Evolutionary conservation across 2,329 filamentous ascomycete species (phyloP).

Genomic region (Ophiocordyceps australis): DNA sequence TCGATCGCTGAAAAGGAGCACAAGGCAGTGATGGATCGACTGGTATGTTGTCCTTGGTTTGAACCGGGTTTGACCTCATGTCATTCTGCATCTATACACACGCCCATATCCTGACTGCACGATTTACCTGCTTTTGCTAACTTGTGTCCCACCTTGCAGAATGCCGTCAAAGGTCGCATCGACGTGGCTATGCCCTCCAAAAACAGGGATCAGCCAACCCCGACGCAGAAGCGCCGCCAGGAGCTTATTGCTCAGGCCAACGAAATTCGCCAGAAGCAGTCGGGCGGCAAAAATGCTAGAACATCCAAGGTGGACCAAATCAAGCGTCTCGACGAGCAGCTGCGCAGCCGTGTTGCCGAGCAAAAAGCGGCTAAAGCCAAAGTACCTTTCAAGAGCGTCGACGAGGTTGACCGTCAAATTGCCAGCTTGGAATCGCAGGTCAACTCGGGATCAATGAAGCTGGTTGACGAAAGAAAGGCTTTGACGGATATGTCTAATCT

Average conservation of each 20-base stretch:
- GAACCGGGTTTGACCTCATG: too few species aligned
- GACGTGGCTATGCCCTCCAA: constrained; percentile 60
- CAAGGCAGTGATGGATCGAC: constrained; percentile 49
- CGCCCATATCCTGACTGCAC: too few species aligned
- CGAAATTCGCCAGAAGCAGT: constrained; percentile 75
- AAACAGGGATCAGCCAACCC: constrained; percentile 62
- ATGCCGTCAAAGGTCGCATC: constrained; percentile 73
- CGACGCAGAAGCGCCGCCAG: constrained; percentile 64
- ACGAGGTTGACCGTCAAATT: constrained; percentile 78
- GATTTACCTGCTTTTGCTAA: too few species aligned
- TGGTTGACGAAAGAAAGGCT: constrained; percentile 95
- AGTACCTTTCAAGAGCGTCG: constrained; percentile 68
- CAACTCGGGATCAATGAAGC: constrained; percentile 76
- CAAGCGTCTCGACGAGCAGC: constrained; percentile 75
- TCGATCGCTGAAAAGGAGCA: constrained; percentile 77
- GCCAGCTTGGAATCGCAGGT: constrained; percentile 67
- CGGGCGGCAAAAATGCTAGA: constrained; percentile 68
- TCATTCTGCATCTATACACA: too few species aligned
- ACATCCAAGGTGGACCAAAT: constrained; percentile 71
- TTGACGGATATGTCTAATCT: constrained; percentile 66
- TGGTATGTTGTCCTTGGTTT: constrained; percentile 16
- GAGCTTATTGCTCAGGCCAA: constrained; percentile 71
- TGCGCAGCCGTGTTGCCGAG: constrained; percentile 71
- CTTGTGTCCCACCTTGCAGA: too few species aligned
- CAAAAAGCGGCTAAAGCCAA: constrained; percentile 73